Evolutionary conservation across 163 green algal species (phyloP).

Genomic region (Scenedesmus sp.): DNA sequence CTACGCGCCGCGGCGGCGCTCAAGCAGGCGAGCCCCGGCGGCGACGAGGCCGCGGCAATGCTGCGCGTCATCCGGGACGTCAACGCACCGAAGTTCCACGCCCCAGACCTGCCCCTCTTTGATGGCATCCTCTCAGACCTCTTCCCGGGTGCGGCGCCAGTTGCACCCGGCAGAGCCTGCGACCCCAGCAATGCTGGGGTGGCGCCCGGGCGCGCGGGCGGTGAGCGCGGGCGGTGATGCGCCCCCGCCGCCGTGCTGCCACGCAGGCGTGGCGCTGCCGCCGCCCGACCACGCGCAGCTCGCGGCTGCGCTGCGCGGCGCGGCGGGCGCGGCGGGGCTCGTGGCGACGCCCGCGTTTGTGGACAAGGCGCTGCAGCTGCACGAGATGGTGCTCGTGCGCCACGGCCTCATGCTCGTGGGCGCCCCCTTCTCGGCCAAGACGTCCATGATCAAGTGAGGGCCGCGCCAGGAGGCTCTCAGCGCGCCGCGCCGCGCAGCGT

Average conservation of each 20-base stretch:
- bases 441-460: slow-evolving; percentile 61
- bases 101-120: slow-evolving; percentile 82
- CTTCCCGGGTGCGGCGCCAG: slow-evolving; percentile 72
- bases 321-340: slow-evolving; percentile 35
- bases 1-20: slow-evolving; percentile 73
- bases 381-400: slow-evolving; percentile 88
- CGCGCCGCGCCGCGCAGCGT: no score
- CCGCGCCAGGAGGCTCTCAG: no score
- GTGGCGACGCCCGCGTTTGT: slow-evolving; percentile 66
- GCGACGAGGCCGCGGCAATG: slow-evolving; percentile 74
- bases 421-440: slow-evolving; percentile 80
- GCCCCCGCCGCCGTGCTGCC: slow-evolving; percentile 40
- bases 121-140: slow-evolving; percentile 80
- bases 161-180: no score
- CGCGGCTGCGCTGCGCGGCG: not conserved
- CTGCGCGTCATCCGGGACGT: slow-evolving; percentile 76
- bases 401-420: slow-evolving; percentile 90
- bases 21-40: slow-evolving; percentile 68
- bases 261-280: slow-evolving; percentile 27
- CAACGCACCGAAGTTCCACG: slow-evolving; percentile 85
- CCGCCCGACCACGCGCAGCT: slow-evolving; percentile 30
- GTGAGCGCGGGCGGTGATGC: no score
- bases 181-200: no score
- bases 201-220: no score
- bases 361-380: slow-evolving; percentile 81